Base-by-base conservation (phyloP, 2,329 filamentous ascomycete genomes). In the Penicillium frequentans region DNA sequence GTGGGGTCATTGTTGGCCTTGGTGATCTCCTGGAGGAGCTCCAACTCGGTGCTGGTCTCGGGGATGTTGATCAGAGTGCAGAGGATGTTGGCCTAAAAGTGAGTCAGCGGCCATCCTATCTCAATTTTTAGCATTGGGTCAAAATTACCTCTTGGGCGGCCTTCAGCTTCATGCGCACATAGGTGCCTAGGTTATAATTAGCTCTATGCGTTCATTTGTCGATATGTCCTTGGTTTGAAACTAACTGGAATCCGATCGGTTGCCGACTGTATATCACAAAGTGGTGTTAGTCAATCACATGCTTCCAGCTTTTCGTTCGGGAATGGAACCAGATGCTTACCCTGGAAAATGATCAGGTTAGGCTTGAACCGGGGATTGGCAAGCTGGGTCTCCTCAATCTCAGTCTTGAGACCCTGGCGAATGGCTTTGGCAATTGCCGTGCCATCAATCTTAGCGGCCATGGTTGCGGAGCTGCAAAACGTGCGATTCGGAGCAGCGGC, bases 121-220 rank as follows among this genome's bases (percentile, higher is more conserved):
- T 43, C 16, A 23, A 37, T 42, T 26, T 3, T 52, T n/a, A 31
- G 16, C 44, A 44, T 43, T 45, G 33, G 13, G 44, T n/a, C 14
- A 31, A 39, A 19, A 19, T 13, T 80, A 92, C 90, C 84, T 98
- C 95, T 74, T 90, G 82, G 57, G 95, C 95, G 64, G 95, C 95
- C 84, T 97, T 99, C 71, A 97, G 81, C 82, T 99, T 99, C 95
- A 99, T 99, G 79, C 93, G 93, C 78, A 99, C 93, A 90, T 99
- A 99, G 52, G 93, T 98, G 71, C 88, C 90, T 93, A 70, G 24
- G n/a, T 56, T 57, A 57, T 62, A 14, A 67, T 74, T 67, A 75
- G 63, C 49, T 43, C 24, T 48, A 31, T 46, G 44, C 26, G 23
- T 49, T 57, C 26, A 33, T 61, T 55, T 59, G n/a, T 29, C 5